Base-by-base conservation (phyloP, 352 stramenopile genomes). In the Pythium sukuiense region DNA sequence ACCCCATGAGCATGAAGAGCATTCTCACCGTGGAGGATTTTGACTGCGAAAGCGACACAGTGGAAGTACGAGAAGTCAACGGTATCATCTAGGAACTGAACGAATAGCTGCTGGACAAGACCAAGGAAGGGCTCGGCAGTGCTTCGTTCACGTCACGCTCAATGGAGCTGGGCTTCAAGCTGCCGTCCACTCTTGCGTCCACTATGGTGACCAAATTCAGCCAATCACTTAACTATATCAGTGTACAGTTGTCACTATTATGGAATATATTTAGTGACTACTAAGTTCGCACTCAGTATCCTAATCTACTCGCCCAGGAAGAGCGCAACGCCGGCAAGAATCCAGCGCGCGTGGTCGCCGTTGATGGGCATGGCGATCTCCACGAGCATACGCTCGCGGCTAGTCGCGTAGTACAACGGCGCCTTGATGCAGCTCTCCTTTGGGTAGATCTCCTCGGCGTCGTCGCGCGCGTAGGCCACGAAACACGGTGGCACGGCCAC, bases 311-410 rank as follows among this genome's bases (percentile, higher is more conserved):
- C 85, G 32, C 83, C 74, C 8, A 96, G 68, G 71, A 96, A 96
- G 53, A 96, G 76, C 24, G 88, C 89, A 14, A 95, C 82, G 11
- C 89, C 88, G 16, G 85, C 84, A 3, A 96, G 74, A 16, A 96
- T 77, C 88, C 87, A 96, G 11, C 77, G 80, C 30, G 82, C 71
- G 20, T 84, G 74, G 62, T 96, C 85, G 11, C 85, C 82, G 14
- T 73, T 67, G 67, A 95, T 88, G 16, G 88, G 88, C 67, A 96
- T 69, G 0, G 83, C 76, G 62, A 96, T 85, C 71, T 96, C 88
- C 29, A 92, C 81, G 48, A 96, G 82, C 73, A 93, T 76, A 11
- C 83, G 76, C 59, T 94, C 87, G 35, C 88, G 76, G 35, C 75
- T 89, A 9, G 84, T 89, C 9, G 76, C 53, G 60, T 95, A 94